Percentiles rank a stretch among this genome's conserved stretches.
These are phyloP conservation scores for Globisporangium emineosum DNA, from an alignment of 352 stramenopile genomes.

Conservation along the genomic window DNA sequence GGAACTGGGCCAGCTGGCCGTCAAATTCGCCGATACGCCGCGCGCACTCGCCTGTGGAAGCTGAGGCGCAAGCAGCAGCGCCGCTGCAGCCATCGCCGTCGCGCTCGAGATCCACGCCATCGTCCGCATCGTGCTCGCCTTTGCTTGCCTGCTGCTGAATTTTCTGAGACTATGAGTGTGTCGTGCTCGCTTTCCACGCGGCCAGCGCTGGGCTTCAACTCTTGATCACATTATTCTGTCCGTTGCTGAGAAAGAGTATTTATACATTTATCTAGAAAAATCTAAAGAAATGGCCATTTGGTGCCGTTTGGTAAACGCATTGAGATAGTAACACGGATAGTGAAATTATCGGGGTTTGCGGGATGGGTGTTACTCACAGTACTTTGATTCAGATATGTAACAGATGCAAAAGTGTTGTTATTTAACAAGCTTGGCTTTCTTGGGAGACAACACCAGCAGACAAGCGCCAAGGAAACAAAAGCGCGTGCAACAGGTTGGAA, in stretches of 20 bases:
- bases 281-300: too few species aligned
- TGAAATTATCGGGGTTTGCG: too few species aligned
- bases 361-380: too few species aligned
- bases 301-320: too few species aligned
- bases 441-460: not conserved
- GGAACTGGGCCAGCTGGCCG: constrained; percentile 59
- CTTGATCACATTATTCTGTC: not conserved
- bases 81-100: constrained; percentile 19
- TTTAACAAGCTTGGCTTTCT: not conserved
- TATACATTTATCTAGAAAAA: too few species aligned
- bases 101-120: constrained; percentile 20
- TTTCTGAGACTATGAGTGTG: not conserved
- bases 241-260: too few species aligned
- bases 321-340: too few species aligned
- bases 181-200: constrained; percentile 7
- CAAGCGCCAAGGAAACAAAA: constrained; percentile 1
- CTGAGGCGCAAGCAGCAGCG: constrained; percentile 18
- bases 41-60: constrained; percentile 23
- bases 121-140: constrained; percentile 13
- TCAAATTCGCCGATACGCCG: constrained; percentile 51
- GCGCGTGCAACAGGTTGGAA: not conserved
- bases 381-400: too few species aligned
- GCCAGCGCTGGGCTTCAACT: constrained; percentile 11
- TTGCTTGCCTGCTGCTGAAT: not conserved
- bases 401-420: too few species aligned